Evolutionary conservation across 495 filamentous ascomycete species (phyloP), one percentile per base, ranked within the genome.

Genomic region (Penicillium robsamsonii): DNA sequence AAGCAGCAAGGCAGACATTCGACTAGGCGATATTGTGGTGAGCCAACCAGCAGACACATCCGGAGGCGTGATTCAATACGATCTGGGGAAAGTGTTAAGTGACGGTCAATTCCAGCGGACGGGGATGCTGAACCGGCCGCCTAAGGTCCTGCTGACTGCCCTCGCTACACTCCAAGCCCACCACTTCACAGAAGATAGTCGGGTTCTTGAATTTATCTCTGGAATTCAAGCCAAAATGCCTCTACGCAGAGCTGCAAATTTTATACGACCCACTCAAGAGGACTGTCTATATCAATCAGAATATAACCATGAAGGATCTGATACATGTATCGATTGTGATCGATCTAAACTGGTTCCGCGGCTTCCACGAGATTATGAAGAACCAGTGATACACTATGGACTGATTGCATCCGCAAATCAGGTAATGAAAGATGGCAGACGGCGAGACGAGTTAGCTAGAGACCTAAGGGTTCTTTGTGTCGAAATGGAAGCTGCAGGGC

Each of bases 21-120:
- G 65, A 17, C 64, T 79, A 9, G 75, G 76, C 9, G 74, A 79
- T 55, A 59, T 80, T 6, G 72, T 79, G 1, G 68, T 81, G 13
- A 69, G 74, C 53, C 46, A 67, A 8, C 70, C 71, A 3, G 33
- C 7, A 4, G 53, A 33, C 2, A 57, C n/a, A 1, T 55, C 54
- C 40, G 60, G 63, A 18, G 74, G 74, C 10, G 75, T 79, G 1
- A 59, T 79, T 0, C 71, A 78, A 52, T 80, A 72, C 46, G 68
- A 79, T 44, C 53, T 65, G 13, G 75, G 74, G 4, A 76, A 74
- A 49, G 53, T 17, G 17, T 8, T 52, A 4, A 8, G 25, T 7
- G 27, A n/a, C 10, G 49, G 49, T 9, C 25, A 31, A 13, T 52
- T 52, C 17, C 1, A 52, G 49, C 49, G 49, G 1, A 42, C n/a